phyloP scores from a whole-genome alignment of 768 basidiomycete genomes.

The Holtermannia corniformis region DNA sequence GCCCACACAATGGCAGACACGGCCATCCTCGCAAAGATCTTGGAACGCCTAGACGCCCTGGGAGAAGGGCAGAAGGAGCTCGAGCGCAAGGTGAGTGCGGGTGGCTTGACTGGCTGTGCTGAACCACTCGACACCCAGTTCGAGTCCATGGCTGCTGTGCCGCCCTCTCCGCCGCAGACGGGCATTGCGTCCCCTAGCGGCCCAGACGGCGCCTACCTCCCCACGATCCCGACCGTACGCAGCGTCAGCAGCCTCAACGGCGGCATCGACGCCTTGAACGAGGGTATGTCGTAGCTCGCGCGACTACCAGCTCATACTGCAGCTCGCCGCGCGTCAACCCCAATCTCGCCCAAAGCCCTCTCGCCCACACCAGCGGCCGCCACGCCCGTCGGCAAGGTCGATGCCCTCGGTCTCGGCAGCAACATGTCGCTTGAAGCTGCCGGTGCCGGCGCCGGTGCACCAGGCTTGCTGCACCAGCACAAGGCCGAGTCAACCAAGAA shows the following conservation, averaged over 20 bases:
- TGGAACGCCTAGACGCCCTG: neutral
- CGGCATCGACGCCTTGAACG: neutral
- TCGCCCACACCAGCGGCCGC: neutral
- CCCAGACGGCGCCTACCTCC: neutral
- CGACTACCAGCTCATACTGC: neutral
- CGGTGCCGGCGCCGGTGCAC: neutral
- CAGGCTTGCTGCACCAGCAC: neutral
- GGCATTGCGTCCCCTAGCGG: neutral
- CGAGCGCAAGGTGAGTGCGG: conserved; percentile 3
- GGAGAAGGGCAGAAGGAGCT: conserved; percentile 4
- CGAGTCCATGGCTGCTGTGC: neutral
- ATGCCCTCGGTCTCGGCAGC: neutral
- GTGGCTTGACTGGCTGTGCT: too few species aligned
- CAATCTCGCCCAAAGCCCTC: neutral
- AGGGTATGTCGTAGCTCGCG: neutral
- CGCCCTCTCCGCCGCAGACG: neutral
- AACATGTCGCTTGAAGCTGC: neutral
- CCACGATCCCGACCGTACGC: neutral
- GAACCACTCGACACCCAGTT: too few species aligned
- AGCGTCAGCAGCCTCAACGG: neutral
- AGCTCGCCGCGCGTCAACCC: neutral
- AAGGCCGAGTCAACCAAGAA: neutral
- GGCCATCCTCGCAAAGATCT: conserved; percentile 3
- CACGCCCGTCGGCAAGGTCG: neutral
- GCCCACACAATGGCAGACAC: conserved; percentile 2